Base-by-base conservation (phyloP, 2,329 filamentous ascomycete genomes). In the Clathrospora elynae region DNA sequence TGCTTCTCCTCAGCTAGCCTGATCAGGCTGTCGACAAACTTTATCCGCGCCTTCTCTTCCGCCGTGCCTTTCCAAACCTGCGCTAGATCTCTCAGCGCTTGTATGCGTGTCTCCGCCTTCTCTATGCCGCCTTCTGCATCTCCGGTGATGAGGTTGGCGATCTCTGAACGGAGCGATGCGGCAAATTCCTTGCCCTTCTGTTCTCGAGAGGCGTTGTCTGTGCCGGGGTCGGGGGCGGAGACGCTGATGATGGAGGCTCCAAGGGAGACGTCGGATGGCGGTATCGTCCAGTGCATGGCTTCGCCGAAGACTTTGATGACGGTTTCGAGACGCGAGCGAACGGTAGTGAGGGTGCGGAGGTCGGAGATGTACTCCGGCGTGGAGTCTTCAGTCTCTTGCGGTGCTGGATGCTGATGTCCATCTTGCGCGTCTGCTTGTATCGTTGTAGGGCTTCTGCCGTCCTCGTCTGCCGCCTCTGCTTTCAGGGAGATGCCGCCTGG, bases 61-160 rank as follows among this genome's bases (percentile, higher is more conserved):
- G 88, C 87, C 2, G 93, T 96, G n/a, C 90, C 90, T 67, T 87
- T 92, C 91, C 93, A 99, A 14, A 99, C 84, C n/a, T 73, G 73
- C 3, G 84, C 83, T 51, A 97, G 72, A 50, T 84, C 80, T 61
- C 90, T 85, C 42, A 97, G 77, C 63, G 88, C 83, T 61, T 90
- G 85, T 10, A 97, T 84, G 30, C 88, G 78, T 41, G 79, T 78
- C 9, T 81, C 81, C 0, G 93, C 93, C 43, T 84, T 84, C 52
- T 88, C 85, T 6, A 93, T 76, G 11, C 88, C 88, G 0, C 82
- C 79, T 30, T 64, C 62, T 22, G 59, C 54, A 5, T 78, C 65
- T 17, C 75, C 78, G 10, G 78, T 76, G 9, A 96, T 72, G 2
- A 95, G 70, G 22, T 78, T 79, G 0, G 79, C 74, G 14, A 96